Conservation (phyloP, 2,329 filamentous ascomycete species). For the Rutstroemia sydowiana region DNA sequence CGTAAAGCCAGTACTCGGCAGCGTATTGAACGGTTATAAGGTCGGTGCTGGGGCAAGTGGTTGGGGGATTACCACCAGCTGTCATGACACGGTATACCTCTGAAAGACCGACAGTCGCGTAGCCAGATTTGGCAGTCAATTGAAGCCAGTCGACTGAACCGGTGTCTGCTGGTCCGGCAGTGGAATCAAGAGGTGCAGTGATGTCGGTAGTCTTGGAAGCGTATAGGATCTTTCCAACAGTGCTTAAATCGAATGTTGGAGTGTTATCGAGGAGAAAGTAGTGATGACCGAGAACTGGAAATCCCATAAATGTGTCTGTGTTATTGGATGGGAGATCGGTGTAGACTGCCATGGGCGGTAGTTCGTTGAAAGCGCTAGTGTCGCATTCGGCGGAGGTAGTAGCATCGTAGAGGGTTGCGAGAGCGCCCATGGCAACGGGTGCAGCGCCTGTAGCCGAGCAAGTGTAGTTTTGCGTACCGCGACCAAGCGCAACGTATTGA, state of each 20-base stretch:
- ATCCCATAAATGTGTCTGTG: not conserved
- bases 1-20: slow-evolving; percentile 27
- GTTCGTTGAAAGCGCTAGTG: slow-evolving; percentile 10
- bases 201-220: slow-evolving; percentile 19
- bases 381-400: slow-evolving; percentile 20
- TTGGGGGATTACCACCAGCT: slow-evolving; percentile 20
- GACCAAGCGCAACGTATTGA: slow-evolving; percentile 26
- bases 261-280: slow-evolving; percentile 25
- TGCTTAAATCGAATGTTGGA: slow-evolving; percentile 25
- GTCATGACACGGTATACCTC: slow-evolving; percentile 28
- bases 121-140: slow-evolving; percentile 20
- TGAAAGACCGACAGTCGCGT: slow-evolving; percentile 17
- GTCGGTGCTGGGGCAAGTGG: slow-evolving; percentile 15
- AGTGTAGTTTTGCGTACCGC: slow-evolving; percentile 30
- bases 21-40: slow-evolving; percentile 22
- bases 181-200: slow-evolving; percentile 20
- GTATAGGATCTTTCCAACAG: slow-evolving; percentile 17
- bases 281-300: slow-evolving; percentile 23
- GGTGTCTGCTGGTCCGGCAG: slow-evolving; percentile 19
- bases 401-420: slow-evolving; percentile 29
- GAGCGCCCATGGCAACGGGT: slow-evolving; percentile 22
- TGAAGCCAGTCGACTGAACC: slow-evolving; percentile 28
- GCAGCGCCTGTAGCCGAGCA: slow-evolving; percentile 18
- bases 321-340: slow-evolving; percentile 8
- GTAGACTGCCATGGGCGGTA: slow-evolving; percentile 21